phyloP scores from a whole-genome alignment of 2,329 filamentous ascomycete species.

The Mollisia scopiformis region DNA sequence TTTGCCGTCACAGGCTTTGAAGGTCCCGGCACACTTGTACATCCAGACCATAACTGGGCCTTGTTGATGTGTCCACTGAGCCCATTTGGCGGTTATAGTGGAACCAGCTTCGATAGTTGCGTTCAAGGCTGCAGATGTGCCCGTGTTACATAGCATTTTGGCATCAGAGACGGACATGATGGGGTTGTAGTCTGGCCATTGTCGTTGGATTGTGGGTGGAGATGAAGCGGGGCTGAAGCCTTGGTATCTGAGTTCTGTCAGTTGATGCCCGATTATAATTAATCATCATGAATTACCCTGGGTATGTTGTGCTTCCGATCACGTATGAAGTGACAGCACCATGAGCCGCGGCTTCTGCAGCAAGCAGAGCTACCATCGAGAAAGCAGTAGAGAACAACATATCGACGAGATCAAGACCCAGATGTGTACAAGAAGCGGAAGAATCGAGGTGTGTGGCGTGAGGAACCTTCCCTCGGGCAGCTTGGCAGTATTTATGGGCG shows the following conservation, averaged over 20 bases:
- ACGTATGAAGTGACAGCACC: slow-evolving; percentile 50
- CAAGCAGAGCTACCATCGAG: slow-evolving; percentile 36
- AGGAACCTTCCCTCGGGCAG: background rate
- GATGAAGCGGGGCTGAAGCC: slow-evolving; percentile 52
- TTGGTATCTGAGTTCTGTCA: slow-evolving; percentile 30
- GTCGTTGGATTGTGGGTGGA: slow-evolving; percentile 57
- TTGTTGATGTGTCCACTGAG: slow-evolving; percentile 61
- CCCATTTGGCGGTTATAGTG: slow-evolving; percentile 53
- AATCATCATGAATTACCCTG: slow-evolving; percentile 41
- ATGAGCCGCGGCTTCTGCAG: slow-evolving; percentile 38
- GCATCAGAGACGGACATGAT: slow-evolving; percentile 50
- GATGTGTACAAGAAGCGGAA: background rate
- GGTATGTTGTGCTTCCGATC: slow-evolving; percentile 46
- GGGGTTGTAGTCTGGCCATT: slow-evolving; percentile 60
- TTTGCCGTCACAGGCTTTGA: slow-evolving; percentile 53
- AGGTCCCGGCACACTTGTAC: slow-evolving; percentile 54
- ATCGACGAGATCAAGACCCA: slow-evolving; percentile 8
- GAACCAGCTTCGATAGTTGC: slow-evolving; percentile 51
- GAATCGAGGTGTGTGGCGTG: background rate
- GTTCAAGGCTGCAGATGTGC: slow-evolving; percentile 47
- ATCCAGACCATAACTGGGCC: slow-evolving; percentile 62
- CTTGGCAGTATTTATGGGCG: slow-evolving; percentile 7
- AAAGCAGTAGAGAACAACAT: slow-evolving; percentile 43
- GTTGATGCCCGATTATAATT: background rate
- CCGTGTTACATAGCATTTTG: slow-evolving; percentile 60